Evolutionary conservation across 2,329 filamentous ascomycete species (phyloP).

Genomic region (Tolypocladium album): DNA sequence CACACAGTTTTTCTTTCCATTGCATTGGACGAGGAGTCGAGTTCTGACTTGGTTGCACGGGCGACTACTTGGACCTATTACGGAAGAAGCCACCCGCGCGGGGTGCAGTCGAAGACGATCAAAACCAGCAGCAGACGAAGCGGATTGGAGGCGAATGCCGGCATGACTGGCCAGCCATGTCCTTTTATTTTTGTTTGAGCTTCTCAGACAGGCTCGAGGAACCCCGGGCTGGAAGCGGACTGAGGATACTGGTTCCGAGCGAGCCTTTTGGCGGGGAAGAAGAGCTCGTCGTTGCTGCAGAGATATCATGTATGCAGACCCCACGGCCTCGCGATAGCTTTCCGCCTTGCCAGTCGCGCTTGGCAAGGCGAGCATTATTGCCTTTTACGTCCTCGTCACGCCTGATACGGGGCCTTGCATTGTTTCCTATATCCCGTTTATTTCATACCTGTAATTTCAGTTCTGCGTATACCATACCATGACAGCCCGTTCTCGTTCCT

Average conservation of each 20-base stretch:
- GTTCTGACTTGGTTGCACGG: conserved; percentile 21
- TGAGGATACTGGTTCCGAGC: background rate
- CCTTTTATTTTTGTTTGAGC: conserved; percentile 7
- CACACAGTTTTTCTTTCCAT: conserved; percentile 14
- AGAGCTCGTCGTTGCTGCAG: conserved; percentile 3
- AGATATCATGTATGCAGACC: conserved; percentile 6
- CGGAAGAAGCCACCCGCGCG: background rate
- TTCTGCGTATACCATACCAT: background rate
- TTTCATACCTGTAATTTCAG: conserved; percentile 10
- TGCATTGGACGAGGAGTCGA: conserved; percentile 29
- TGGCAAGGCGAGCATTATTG: background rate
- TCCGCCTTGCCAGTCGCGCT: background rate
- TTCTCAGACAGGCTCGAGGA: background rate
- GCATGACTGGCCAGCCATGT: conserved; percentile 1
- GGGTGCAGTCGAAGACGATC: background rate
- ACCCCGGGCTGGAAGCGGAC: background rate
- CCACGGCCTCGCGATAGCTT: background rate
- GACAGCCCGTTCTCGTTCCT: background rate
- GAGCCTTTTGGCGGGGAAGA: background rate
- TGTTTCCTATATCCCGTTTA: conserved; percentile 9
- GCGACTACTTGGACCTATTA: conserved; percentile 8
- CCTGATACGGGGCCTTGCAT: conserved; percentile 4
- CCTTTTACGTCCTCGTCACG: conserved; percentile 1
- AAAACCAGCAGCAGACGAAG: conserved; percentile 1
- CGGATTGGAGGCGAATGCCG: conserved; percentile 4